Conservation (phyloP, 305 asterid species). For the Euphrasia arctica region DNA sequence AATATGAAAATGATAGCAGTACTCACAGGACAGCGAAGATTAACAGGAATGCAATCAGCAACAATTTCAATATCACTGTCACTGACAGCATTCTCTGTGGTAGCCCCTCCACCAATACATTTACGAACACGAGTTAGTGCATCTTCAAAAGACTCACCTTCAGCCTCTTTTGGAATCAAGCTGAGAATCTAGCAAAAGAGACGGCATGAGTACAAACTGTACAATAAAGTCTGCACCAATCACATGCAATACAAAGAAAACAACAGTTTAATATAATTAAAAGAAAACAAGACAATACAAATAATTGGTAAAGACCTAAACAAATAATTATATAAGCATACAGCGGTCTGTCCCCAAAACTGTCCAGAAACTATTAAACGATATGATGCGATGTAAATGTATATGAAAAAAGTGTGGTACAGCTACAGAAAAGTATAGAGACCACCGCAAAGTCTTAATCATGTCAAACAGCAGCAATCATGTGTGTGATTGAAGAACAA, state of each 20-base stretch:
- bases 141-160: constrained; percentile 91
- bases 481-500: constrained; percentile 5
- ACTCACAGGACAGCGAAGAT: constrained; percentile 98
- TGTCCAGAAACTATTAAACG: constrained; percentile 2
- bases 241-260: constrained; percentile 11
- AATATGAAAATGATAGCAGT: constrained; percentile 27
- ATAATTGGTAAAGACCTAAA: neutral
- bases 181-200: constrained; percentile 56
- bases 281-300: constrained; percentile 3
- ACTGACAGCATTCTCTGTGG: constrained; percentile 88
- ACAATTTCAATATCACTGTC: constrained; percentile 98
- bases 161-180: constrained; percentile 77
- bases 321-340: neutral
- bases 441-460: constrained; percentile 9
- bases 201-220: neutral
- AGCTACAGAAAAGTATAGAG: constrained; percentile 7
- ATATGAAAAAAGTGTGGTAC: constrained; percentile 9
- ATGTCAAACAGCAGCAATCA: constrained; percentile 18
- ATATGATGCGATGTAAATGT: neutral
- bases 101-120: constrained; percentile 93
- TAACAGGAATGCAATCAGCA: constrained; percentile 88
- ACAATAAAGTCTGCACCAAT: constrained; percentile 19
- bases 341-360: neutral
- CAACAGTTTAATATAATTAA: neutral
- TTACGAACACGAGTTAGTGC: constrained; percentile 92